Evolutionary conservation across 2,329 filamentous ascomycete genomes (phyloP).

Genomic region (Botryosphaeria dothidea): DNA sequence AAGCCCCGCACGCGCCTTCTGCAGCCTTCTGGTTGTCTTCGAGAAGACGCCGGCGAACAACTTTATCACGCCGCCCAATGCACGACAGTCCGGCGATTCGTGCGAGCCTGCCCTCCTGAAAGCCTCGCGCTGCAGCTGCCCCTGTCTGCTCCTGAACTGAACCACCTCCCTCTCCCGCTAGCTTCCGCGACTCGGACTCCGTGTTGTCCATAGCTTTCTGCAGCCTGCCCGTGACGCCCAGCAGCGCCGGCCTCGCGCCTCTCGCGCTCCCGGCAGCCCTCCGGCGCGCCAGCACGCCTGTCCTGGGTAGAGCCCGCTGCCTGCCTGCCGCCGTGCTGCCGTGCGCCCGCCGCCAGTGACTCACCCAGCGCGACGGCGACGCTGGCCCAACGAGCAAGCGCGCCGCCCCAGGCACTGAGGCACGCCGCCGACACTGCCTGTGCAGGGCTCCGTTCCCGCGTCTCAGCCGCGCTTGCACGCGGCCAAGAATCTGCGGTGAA

Average conservation of each 20-base stretch:
- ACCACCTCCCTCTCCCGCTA: conserved; percentile 10
- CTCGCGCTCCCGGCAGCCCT: background rate
- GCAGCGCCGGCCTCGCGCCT: too few relatives aligned
- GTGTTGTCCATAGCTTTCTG: conserved; percentile 12
- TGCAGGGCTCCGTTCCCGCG: background rate
- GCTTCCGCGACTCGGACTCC: conserved; percentile 8
- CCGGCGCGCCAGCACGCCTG: background rate
- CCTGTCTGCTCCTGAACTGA: conserved; percentile 13
- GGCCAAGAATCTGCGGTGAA: background rate
- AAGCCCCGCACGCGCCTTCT: conserved; percentile 2
- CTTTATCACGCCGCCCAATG: conserved; percentile 16
- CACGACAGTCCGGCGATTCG: conserved; percentile 16
- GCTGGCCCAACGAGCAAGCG: background rate
- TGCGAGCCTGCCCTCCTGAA: conserved; percentile 7
- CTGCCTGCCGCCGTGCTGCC: background rate
- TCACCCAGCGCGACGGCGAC: background rate
- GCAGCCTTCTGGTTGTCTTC: conserved; percentile 17
- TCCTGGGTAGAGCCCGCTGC: background rate
- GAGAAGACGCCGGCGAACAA: conserved; percentile 19
- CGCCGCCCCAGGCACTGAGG: background rate
- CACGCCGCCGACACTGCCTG: background rate
- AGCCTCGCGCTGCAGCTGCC: conserved; percentile 3
- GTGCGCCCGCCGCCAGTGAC: background rate
- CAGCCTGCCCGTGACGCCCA: too few relatives aligned
- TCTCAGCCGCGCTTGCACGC: background rate